phyloP scores from a whole-genome alignment of 169 alveolate species.

The Eimeria brunetti region DNA sequence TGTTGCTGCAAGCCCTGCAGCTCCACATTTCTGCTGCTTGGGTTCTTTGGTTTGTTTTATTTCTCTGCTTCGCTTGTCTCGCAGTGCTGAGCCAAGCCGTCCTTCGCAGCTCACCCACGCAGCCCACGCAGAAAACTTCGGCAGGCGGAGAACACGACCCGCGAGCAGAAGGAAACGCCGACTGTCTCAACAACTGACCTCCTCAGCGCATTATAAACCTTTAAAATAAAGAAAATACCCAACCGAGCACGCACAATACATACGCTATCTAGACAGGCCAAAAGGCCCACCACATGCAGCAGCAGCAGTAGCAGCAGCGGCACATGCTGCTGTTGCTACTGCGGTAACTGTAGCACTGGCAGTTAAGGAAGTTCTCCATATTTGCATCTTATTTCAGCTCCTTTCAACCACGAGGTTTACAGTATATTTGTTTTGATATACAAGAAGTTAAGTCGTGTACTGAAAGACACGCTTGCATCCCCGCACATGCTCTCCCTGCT shows the following conservation, averaged over 20 bases:
- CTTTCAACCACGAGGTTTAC: not conserved
- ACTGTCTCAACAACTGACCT: constrained; percentile 19
- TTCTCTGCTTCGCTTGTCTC: not conserved
- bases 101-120: constrained; percentile 18
- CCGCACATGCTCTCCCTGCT: not conserved
- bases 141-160: constrained; percentile 24
- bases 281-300: constrained; percentile 22
- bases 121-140: not conserved
- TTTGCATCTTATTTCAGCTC: not conserved
- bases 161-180: constrained; percentile 27
- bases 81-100: not conserved
- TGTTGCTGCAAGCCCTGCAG: constrained; percentile 88
- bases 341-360: not conserved
- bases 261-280: not conserved
- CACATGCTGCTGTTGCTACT: constrained; percentile 5
- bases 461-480: not conserved
- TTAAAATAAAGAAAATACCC: constrained; percentile 28
- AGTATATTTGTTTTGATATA: not conserved
- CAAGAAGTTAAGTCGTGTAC: not conserved
- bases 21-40: constrained; percentile 82
- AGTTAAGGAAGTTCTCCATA: not conserved
- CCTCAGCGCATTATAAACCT: constrained; percentile 24
- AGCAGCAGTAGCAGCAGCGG: constrained; percentile 37
- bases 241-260: not conserved
- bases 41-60: not conserved